Conservation (phyloP, 2,329 filamentous ascomycete genomes). For the Clonostachys solani region DNA sequence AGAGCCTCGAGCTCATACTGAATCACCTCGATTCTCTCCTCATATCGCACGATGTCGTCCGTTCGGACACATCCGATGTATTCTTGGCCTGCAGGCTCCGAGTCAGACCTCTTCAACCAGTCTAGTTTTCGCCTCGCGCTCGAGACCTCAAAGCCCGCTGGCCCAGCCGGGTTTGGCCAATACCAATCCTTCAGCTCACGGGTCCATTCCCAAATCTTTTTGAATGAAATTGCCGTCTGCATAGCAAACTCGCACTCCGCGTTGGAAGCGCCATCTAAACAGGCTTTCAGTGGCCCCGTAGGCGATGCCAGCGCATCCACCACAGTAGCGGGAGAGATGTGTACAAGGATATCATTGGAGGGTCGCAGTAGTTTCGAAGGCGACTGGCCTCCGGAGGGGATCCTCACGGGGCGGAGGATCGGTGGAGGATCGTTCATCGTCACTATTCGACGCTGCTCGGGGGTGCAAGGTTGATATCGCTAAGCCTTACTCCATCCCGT, state of each 20-base stretch:
- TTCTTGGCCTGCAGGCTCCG: conserved; percentile 16
- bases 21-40: conserved; percentile 72
- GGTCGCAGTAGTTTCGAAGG: conserved; percentile 36
- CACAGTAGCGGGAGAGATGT: conserved; percentile 56
- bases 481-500: conserved; percentile 18
- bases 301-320: conserved; percentile 55
- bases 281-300: conserved; percentile 47
- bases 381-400: conserved; percentile 25
- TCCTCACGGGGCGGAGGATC: conserved; percentile 24
- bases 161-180: conserved; percentile 46
- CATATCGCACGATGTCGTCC: conserved; percentile 62
- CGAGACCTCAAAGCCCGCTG: conserved; percentile 46
- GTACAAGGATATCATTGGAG: conserved; percentile 55
- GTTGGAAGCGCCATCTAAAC: conserved; percentile 58
- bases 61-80: conserved; percentile 71
- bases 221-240: conserved; percentile 65
- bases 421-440: conserved; percentile 26
- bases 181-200: conserved; percentile 62
- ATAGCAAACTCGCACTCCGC: conserved; percentile 69
- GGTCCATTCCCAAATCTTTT: conserved; percentile 70
- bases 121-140: conserved; percentile 8
- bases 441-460: conserved; percentile 3
- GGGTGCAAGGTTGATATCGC: background rate
- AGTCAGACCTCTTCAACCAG: conserved; percentile 7
- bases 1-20: conserved; percentile 62